Base-by-base conservation (phyloP, 768 basidiomycete species). In the Polyporus arcularius region DNA sequence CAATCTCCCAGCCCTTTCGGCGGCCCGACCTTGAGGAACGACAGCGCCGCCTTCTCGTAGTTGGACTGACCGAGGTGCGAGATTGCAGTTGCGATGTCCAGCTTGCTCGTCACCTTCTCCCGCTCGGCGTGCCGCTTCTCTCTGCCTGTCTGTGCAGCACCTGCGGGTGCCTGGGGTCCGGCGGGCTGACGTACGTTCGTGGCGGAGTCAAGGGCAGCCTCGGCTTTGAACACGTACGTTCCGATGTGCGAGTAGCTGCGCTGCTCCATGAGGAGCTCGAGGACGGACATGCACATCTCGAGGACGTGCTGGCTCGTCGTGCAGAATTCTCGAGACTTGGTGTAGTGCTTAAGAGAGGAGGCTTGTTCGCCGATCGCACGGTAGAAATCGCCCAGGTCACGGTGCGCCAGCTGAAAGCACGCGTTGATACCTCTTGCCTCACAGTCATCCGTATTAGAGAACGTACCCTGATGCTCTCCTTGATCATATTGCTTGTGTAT, bases 191-290 rank as follows among this genome's bases (percentile, higher is more conserved):
- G 46, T 9, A 26, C 43, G 28, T n/a, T 62, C 16, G 74, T 64
- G 10, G 73, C 65, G 3, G 85, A 84, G 42, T 96, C 94, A 28
- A 97, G 79, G 0, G 93, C 90, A 0, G 92, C 88, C 61, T 97
- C 95, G n/a, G 94, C 94, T 74, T 97, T 97, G 83, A 89, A 93
- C 31, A 97, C 86, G 70, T 97, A 96, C n/a, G 91, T 94, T 8
- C 89, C 82, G 39, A 97, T 82, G 68, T 94, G 92, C 2, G 89
- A 78, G 73, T 94, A 95, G 73, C 92, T 93, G 61, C 85, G 80
- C 73, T 93, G 90, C 75, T 95, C 92, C 61, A 96, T 82, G 42
- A 94, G 82, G 40, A 95, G 82, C 92, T 93, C 91, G 2, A 93
- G 78, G 15, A 92, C 85, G 3, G 88, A 88, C 48, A 93, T 76